phyloP scores from a whole-genome alignment of 148 eudicot species.

The Spergularia marina region DNA sequence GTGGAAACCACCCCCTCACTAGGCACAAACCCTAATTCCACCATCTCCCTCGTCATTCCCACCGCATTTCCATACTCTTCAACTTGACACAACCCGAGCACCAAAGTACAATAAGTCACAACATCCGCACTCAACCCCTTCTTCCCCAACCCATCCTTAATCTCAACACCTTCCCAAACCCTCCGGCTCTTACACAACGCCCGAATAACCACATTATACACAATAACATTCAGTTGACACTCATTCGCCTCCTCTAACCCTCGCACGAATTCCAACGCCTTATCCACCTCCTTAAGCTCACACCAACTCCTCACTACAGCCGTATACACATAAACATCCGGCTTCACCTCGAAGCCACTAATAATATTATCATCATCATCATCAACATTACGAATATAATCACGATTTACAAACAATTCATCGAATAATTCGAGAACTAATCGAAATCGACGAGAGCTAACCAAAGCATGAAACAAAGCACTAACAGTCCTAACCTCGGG shows the following conservation, averaged over 20 bases:
- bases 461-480: slow-evolving; percentile 62
- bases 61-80: slow-evolving; percentile 44
- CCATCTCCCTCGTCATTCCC: slow-evolving; percentile 56
- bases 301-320: slow-evolving; percentile 72
- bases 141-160: slow-evolving; percentile 42
- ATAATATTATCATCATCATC: not conserved
- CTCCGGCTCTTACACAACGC: slow-evolving; percentile 62
- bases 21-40: slow-evolving; percentile 56
- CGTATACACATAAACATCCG: slow-evolving; percentile 59
- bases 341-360: not conserved
- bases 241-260: slow-evolving; percentile 57
- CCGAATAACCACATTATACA: slow-evolving; percentile 71
- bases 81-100: slow-evolving; percentile 61
- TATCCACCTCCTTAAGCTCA: slow-evolving; percentile 57
- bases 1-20: slow-evolving; percentile 61
- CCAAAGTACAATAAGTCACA: slow-evolving; percentile 65
- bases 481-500: slow-evolving; percentile 76
- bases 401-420: slow-evolving; percentile 24
- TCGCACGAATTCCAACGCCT: slow-evolving; percentile 43
- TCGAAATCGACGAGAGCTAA: slow-evolving; percentile 39
- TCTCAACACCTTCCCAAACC: slow-evolving; percentile 58
- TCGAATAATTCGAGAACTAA: slow-evolving; percentile 52
- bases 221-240: slow-evolving; percentile 49
- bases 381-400: not conserved
- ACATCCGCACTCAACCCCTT: slow-evolving; percentile 66